Evolutionary conservation across 2,329 filamentous ascomycete genomes (phyloP).

Genomic region (Botrytis tulipae): DNA sequence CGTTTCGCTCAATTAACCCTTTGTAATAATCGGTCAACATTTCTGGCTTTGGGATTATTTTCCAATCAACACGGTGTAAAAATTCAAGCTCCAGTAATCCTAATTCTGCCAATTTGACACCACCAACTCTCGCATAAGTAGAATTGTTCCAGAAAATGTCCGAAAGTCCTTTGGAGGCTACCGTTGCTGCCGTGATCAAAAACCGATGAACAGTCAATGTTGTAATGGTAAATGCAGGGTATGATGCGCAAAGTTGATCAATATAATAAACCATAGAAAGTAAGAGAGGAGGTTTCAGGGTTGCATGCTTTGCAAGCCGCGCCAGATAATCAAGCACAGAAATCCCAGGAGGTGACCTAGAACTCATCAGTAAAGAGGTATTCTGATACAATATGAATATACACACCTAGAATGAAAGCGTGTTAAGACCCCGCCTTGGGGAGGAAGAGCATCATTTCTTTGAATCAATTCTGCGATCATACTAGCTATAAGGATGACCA

Average conservation of each 20-base stretch:
- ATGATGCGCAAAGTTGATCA: conserved; percentile 86
- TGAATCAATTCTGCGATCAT: conserved; percentile 95
- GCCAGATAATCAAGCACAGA: conserved; percentile 93
- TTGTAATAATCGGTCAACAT: conserved; percentile 91
- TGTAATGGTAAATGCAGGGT: conserved; percentile 93
- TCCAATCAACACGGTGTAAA: conserved; percentile 88
- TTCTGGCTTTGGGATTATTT: conserved; percentile 93
- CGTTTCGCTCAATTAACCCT: conserved; percentile 70
- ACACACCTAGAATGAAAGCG: conserved; percentile 86
- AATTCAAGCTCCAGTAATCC: conserved; percentile 93
- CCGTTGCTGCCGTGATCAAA: conserved; percentile 90
- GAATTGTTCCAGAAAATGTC: conserved; percentile 99
- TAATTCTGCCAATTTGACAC: conserved; percentile 84
- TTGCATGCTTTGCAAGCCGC: conserved; percentile 89
- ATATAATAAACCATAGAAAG: conserved; percentile 99
- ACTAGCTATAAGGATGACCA: conserved; percentile 86
- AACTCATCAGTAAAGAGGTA: not conserved
- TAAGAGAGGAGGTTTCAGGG: conserved; percentile 87
- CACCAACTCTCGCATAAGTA: conserved; percentile 90
- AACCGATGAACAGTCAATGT: conserved; percentile 96
- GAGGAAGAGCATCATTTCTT: conserved; percentile 84
- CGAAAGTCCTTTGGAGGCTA: conserved; percentile 91
- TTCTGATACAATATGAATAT: not conserved
- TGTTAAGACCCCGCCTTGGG: conserved; percentile 82
- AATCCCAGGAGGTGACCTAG: conserved; percentile 72